Conservation (phyloP, 1,284 basidiomycete genomes). For the Agroathelia rolfsii region DNA sequence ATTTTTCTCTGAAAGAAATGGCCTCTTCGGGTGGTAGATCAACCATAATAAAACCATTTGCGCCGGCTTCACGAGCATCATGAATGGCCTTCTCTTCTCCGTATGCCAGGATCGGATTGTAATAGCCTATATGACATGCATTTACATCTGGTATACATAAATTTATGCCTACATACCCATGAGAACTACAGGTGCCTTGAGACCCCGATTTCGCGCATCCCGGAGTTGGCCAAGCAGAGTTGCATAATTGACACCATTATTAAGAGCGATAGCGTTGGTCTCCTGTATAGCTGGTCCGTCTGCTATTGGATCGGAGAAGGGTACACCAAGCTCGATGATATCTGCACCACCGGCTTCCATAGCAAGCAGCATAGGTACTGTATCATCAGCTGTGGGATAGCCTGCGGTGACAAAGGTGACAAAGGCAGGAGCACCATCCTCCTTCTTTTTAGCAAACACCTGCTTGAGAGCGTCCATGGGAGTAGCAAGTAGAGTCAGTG, state of each 20-base stretch:
- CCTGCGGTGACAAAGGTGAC: constrained; percentile 91
- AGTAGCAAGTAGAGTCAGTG: too few species aligned
- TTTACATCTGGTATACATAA: background rate
- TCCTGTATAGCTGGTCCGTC: constrained; percentile 66
- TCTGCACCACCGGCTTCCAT: constrained; percentile 69
- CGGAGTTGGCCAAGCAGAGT: constrained; percentile 69
- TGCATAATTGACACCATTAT: constrained; percentile 65
- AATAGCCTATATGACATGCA: constrained; percentile 60
- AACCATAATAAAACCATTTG: constrained; percentile 96
- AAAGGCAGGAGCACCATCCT: constrained; percentile 61
- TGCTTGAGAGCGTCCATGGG: constrained; percentile 70
- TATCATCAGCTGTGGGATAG: constrained; percentile 61
- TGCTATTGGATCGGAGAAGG: constrained; percentile 69
- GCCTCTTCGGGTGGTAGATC: constrained; percentile 98
- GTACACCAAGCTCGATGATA: constrained; percentile 71
- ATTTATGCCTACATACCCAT: constrained; percentile 64
- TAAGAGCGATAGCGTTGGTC: constrained; percentile 47
- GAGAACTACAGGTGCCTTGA: constrained; percentile 81
- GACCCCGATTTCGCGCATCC: constrained; percentile 73
- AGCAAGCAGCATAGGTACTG: constrained; percentile 58
- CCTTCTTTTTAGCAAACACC: constrained; percentile 66
- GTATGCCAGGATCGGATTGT: constrained; percentile 92
- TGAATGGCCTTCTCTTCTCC: constrained; percentile 90
- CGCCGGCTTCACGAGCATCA: constrained; percentile 83
- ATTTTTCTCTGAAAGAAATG: constrained; percentile 81